A percentile compares a stretch with the other conserved stretches of the same genome.
These are phyloP conservation scores for Cystobasidium slooffiae DNA, from an alignment of 1,284 basidiomycete species.

Conservation along the genomic window DNA sequence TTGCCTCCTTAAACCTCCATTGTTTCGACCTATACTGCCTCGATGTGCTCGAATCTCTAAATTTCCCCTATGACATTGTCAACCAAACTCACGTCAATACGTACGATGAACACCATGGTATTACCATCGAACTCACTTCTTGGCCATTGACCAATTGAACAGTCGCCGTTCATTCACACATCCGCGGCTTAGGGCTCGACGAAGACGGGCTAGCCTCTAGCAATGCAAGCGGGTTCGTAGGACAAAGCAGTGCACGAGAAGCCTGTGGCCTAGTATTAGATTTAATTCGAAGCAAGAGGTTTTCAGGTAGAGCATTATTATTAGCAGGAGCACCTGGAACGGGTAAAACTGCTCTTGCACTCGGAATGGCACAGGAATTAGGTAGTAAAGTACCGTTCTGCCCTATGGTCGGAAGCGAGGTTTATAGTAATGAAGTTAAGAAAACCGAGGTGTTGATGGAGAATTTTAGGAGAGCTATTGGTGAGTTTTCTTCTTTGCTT, in stretches of 20 bases:
- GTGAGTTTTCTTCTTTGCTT: slow-evolving; percentile 61
- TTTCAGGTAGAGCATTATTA: slow-evolving; percentile 85
- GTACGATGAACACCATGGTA: background rate
- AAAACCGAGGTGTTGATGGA: slow-evolving; percentile 99
- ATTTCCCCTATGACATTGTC: background rate
- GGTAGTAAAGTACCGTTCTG: slow-evolving; percentile 96
- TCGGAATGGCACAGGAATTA: slow-evolving; percentile 91
- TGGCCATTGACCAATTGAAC: background rate
- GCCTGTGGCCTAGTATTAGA: slow-evolving; percentile 91
- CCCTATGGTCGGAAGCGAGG: slow-evolving; percentile 96
- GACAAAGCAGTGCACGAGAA: slow-evolving; percentile 88
- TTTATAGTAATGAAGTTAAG: slow-evolving; percentile 96
- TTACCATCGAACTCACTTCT: background rate
- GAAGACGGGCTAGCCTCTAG: slow-evolving; percentile 77
- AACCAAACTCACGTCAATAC: background rate
- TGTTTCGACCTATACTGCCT: background rate
- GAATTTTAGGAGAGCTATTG: slow-evolving; percentile 91
- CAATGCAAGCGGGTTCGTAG: slow-evolving; percentile 85
- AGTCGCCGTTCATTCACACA: slow-evolving; percentile 89
- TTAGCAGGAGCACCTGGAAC: slow-evolving; percentile 90
- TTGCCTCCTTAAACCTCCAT: background rate
- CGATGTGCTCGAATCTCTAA: background rate
- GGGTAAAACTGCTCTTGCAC: slow-evolving; percentile 92
- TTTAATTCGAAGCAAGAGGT: slow-evolving; percentile 84
- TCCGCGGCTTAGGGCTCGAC: slow-evolving; percentile 90